Evolutionary conservation across 345 rosid species (phyloP).

Genomic region (Linum trigynum): DNA sequence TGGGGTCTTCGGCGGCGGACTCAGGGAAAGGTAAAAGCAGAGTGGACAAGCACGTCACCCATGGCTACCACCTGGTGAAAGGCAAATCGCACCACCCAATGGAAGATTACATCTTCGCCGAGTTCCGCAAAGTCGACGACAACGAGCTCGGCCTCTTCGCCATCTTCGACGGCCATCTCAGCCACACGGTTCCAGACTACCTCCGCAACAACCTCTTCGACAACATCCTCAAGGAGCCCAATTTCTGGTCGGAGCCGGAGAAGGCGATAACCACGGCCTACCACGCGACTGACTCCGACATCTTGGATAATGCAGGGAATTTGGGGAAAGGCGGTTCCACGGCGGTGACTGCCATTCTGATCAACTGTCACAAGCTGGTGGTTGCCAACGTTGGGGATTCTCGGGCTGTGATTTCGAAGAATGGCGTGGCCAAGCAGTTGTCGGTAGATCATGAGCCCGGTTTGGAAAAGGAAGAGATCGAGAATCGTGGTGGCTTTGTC

Average conservation of each 20-base stretch:
- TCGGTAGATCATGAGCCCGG: constrained; percentile 88
- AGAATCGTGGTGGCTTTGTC: constrained; percentile 82
- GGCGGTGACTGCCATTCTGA: constrained; percentile 80
- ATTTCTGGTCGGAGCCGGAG: constrained; percentile 71
- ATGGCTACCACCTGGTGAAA: constrained; percentile 78
- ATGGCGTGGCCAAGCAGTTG: constrained; percentile 60
- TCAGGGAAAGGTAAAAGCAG: constrained; percentile 91
- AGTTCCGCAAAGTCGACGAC: constrained; percentile 62
- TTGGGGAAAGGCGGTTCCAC: constrained; percentile 92
- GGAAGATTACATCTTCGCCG: constrained; percentile 79
- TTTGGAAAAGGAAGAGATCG: constrained; percentile 52
- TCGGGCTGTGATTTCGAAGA: constrained; percentile 69
- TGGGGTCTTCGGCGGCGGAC: constrained; percentile 40
- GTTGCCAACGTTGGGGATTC: constrained; percentile 96
- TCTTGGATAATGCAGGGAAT: constrained; percentile 60
- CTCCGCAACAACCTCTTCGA: constrained; percentile 63
- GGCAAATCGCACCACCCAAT: constrained; percentile 63
- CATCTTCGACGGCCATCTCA: constrained; percentile 81
- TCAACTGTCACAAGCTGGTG: constrained; percentile 60
- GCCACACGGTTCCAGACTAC: constrained; percentile 73
- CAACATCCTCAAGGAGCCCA: constrained; percentile 72
- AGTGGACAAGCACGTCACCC: constrained; percentile 60
- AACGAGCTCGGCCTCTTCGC: constrained; percentile 89
- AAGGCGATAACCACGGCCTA: constrained; percentile 64
- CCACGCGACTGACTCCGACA: constrained; percentile 46